phyloP scores from a whole-genome alignment of 108 stramenopile species.

The Nitzschia sp. region DNA sequence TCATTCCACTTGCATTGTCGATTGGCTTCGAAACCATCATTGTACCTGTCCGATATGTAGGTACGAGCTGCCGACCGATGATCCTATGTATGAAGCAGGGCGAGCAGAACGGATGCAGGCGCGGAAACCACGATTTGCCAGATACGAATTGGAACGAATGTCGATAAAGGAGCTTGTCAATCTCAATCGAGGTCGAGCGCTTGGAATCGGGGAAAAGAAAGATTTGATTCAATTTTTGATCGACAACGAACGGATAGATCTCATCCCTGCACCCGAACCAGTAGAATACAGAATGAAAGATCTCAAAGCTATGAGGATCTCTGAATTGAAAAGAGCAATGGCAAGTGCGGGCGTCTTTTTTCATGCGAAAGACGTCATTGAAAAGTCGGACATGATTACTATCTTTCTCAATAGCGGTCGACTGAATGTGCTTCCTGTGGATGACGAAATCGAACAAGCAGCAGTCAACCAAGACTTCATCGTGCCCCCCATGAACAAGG shows the following conservation, averaged over 20 bases:
- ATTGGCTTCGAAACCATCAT: slow-evolving; percentile 62
- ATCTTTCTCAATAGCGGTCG: slow-evolving; percentile 62
- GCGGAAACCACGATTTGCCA: slow-evolving; percentile 64
- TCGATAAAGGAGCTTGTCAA: slow-evolving; percentile 38
- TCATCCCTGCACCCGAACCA: slow-evolving; percentile 57
- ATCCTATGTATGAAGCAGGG: slow-evolving; percentile 64
- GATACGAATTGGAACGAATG: slow-evolving; percentile 63
- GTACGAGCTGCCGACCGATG: slow-evolving; percentile 76
- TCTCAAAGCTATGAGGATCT: slow-evolving; percentile 42
- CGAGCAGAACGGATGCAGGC: slow-evolving; percentile 65
- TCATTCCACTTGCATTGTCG: slow-evolving; percentile 41
- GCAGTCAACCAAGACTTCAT: too few relatives aligned
- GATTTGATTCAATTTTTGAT: slow-evolving; percentile 53
- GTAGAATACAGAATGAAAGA: slow-evolving; percentile 40
- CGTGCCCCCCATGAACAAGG: not conserved
- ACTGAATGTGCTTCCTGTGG: slow-evolving; percentile 19
- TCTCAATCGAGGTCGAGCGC: slow-evolving; percentile 18
- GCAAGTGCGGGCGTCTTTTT: slow-evolving; percentile 66
- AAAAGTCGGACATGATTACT: slow-evolving; percentile 65
- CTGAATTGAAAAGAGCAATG: slow-evolving; percentile 46
- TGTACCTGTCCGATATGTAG: slow-evolving; percentile 75
- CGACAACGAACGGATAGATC: slow-evolving; percentile 36
- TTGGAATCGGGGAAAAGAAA: slow-evolving; percentile 36
- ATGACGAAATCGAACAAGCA: too few relatives aligned
- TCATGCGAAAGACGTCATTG: slow-evolving; percentile 60